Conservation (phyloP, 225 moss, liverwort and hornwort genomes). For the Asterella californica region DNA sequence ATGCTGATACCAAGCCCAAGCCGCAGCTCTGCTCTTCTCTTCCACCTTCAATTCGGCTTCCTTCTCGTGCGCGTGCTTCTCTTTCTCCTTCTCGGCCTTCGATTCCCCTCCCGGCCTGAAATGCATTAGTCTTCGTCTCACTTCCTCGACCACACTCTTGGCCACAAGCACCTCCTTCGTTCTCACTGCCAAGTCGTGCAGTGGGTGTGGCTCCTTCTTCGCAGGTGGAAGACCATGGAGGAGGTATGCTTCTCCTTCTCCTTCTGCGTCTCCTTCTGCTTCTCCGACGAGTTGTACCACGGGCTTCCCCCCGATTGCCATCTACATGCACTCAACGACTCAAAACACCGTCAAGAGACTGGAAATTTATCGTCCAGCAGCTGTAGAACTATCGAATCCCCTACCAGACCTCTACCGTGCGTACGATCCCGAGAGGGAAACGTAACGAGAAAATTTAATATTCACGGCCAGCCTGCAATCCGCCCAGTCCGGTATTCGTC, state of each 20-base stretch:
- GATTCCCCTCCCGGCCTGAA: slow-evolving; percentile 15
- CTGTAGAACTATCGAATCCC: too few relatives aligned
- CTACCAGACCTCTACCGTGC: too few relatives aligned
- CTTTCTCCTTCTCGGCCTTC: slow-evolving; percentile 29
- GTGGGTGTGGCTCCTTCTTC: neutral
- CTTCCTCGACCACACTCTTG: slow-evolving; percentile 31
- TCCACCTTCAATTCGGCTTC: slow-evolving; percentile 26
- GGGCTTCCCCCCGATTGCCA: neutral
- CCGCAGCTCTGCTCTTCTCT: slow-evolving; percentile 44
- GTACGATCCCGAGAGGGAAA: too few relatives aligned
- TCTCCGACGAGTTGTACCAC: neutral
- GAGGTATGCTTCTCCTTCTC: neutral
- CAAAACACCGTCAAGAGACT: too few relatives aligned
- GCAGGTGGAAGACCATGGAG: neutral
- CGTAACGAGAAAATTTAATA: too few relatives aligned
- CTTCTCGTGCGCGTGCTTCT: slow-evolving; percentile 20
- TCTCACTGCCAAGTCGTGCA: slow-evolving; percentile 4
- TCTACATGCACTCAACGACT: neutral
- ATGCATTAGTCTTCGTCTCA: slow-evolving; percentile 22
- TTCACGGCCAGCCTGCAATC: too few relatives aligned
- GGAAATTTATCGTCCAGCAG: too few relatives aligned
- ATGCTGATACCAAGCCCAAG: slow-evolving; percentile 51
- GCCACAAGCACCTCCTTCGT: slow-evolving; percentile 35
- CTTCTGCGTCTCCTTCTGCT: neutral
- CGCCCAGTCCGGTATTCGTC: too few relatives aligned